These are phyloP conservation scores for Pleodorina starrii DNA, from an alignment of 139 green algal species.

Conservation along the genomic window DNA sequence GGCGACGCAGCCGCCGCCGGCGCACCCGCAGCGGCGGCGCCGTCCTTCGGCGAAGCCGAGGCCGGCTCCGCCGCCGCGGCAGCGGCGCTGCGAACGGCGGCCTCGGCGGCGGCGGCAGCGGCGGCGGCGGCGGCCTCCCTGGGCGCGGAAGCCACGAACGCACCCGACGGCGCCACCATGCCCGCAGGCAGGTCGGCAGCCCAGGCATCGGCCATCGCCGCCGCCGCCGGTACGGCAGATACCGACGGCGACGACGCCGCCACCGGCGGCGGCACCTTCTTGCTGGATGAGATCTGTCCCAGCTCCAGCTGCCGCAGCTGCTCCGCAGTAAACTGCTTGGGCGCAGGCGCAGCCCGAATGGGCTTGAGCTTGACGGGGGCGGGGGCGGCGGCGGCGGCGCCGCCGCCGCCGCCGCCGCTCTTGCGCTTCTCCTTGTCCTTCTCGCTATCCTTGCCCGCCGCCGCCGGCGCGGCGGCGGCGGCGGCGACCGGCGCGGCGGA, in stretches of 20 bases:
- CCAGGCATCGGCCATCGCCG: slow-evolving; percentile 19
- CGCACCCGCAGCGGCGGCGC: background rate
- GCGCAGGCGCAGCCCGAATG: slow-evolving; percentile 10
- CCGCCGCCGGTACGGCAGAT: background rate
- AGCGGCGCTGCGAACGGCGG: background rate
- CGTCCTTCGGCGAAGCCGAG: background rate
- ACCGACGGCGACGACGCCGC: background rate
- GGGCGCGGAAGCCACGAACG: background rate
- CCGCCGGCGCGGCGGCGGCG: too few relatives aligned
- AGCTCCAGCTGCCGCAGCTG: slow-evolving; percentile 40
- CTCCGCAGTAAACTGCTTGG: slow-evolving; percentile 31
- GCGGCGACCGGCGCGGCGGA: background rate
- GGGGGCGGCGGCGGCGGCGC: background rate
- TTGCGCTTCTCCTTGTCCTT: slow-evolving; percentile 30
- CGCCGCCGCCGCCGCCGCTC: background rate
- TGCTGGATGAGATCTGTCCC: background rate
- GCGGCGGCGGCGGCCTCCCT: background rate
- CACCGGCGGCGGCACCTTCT: background rate
- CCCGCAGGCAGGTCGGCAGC: background rate
- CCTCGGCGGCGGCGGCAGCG: background rate
- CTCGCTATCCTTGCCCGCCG: background rate
- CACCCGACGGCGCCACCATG: background rate
- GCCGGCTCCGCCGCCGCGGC: background rate
- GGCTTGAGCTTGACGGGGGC: background rate
- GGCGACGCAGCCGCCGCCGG: background rate